These are phyloP conservation scores for Nannochloris sp. DNA, from an alignment of 139 green algal genomes.

Conservation along the genomic window DNA sequence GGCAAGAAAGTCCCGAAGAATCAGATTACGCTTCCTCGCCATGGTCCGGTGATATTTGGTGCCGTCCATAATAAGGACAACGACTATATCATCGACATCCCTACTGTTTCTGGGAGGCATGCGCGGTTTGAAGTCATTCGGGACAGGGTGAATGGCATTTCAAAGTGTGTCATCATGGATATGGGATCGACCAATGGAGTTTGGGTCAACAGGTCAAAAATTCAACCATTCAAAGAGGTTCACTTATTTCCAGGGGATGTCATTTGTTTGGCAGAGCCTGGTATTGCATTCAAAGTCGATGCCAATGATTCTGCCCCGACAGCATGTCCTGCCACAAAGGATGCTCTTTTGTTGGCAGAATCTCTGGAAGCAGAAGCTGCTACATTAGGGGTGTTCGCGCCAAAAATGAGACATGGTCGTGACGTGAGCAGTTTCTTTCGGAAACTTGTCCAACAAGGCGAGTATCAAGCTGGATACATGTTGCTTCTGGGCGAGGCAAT, in stretches of 20 bases:
- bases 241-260: conserved; percentile 26
- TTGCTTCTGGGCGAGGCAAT: conserved; percentile 25
- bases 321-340: background rate
- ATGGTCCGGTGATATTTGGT: conserved; percentile 12
- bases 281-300: conserved; percentile 20
- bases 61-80: background rate
- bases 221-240: conserved; percentile 12
- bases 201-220: conserved; percentile 26
- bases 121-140: conserved; percentile 26
- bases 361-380: conserved; percentile 21
- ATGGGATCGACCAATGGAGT: conserved; percentile 33
- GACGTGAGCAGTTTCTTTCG: background rate
- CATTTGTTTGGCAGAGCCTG: conserved; percentile 23
- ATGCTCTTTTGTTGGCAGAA: conserved; percentile 9
- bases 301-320: background rate
- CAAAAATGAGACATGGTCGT: background rate
- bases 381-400: conserved; percentile 15
- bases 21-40: conserved; percentile 13
- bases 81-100: conserved; percentile 29
- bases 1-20: conserved; percentile 1
- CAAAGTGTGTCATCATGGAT: conserved; percentile 25
- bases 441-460: background rate
- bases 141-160: background rate
- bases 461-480: conserved; percentile 9
- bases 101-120: conserved; percentile 27